Base-by-base conservation (phyloP, 2,329 filamentous ascomycete genomes). In the Gnomoniopsis sp. region DNA sequence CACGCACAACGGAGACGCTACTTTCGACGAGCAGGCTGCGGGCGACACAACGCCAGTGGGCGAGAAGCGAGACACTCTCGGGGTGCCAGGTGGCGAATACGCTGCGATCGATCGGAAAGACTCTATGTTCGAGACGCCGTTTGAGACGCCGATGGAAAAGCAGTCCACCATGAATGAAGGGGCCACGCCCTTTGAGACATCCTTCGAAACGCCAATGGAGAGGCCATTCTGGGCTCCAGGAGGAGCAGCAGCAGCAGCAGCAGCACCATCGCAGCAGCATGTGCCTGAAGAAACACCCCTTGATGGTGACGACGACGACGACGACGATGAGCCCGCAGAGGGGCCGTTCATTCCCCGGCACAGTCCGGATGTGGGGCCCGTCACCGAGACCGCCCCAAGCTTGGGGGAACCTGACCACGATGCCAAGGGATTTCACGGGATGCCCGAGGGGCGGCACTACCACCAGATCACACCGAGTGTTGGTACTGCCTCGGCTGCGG, bases 311-410 rank as follows among this genome's bases (percentile, higher is more conserved):
- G 11, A 14, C 34, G 44, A 49, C 22, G 30, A 43, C 15, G 6
- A 8, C 34, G 52, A 51, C 17, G 34, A 50, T 8, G 14, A n/a
- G 21, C 14, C 15, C 14, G 46, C 23, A 4, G 57, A 58, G 36
- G 46, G 23, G n/a, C 51, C 54, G 51, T 26, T 47, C 38, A 48
- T 49, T 34, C 49, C 46, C 44, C 26, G 53, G 36, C 47, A 55
- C 21, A 47, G 44, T 11, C 11, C 19, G 10, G 21, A 21, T 23
- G 19, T 22, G 51, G 26, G 36, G 3, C 30, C 34, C 11, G 50
- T 43, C 46, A 49, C 22, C 17, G 51, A 46, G 17, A 23, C 14
- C 21, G 44, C 44, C 21, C 7, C 19, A 14, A 11, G 8, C 8
- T 19, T 14, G 19, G 17, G 44, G 15, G 3, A 6, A 15, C 48